Base-by-base conservation (phyloP, 2,329 filamentous ascomycete genomes). In the Hymenoscyphus albidus region DNA sequence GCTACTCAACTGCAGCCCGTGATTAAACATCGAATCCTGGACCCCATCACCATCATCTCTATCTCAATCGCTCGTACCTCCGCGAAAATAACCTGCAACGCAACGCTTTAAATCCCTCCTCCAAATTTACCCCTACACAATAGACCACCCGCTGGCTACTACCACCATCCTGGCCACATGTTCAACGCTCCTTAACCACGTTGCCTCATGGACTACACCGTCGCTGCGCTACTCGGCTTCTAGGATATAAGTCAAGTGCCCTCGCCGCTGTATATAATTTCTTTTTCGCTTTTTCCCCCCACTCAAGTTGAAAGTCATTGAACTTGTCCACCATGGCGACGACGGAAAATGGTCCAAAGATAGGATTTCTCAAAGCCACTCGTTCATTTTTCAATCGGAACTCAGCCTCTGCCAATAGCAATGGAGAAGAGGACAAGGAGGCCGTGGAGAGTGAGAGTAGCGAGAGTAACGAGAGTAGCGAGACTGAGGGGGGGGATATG, bases 351-450 rank as follows among this genome's bases (percentile, higher is more conserved):
- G 18, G 13, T 10, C 48, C 48, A 13, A 54, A 13, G 22, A 27
- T n/a, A 7, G 48, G 48, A 27, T 54, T 54, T 22, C n/a, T 54
- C 9, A 62, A 22, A 62, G n/a, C 13, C 18, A 39, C 60, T 13
- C 60, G 60, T 40, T 71, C 71, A 5, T 71, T 70, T 57, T 72
- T 71, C 62, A 64, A 55, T 22, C 68, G 66, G 14, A 69, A 72
- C 56, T 66, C 67, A 13, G 65, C 64, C 14, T 67, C 69, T 4
- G 35, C 65, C 42, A 63, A 65, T 16, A 66, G 68, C 5, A 58
- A 59, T 18, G 64, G 68, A 16, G 67, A 3, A 31, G 32, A 57
- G 7, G 35, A 14, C 35, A 5, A 56, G 22, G n/a, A 38, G 7
- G 27, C 5, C 31, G 32, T n/a, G 31, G 55, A 57, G 16, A 27